Conservation (phyloP, 257 asterid species). For the Jasminum sambac region DNA sequence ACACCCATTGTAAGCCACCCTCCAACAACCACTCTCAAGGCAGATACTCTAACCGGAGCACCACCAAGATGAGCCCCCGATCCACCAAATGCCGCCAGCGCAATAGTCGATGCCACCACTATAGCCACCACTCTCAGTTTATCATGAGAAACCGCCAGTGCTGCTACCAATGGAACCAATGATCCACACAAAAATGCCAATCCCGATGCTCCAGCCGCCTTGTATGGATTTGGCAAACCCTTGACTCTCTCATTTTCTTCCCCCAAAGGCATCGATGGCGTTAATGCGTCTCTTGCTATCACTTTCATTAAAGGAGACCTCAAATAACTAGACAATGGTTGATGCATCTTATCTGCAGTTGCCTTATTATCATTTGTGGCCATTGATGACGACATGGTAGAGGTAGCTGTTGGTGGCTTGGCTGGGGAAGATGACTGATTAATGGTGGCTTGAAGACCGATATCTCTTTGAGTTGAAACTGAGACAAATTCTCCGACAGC, state of each 20-base stretch:
- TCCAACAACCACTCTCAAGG: slow-evolving; percentile 52
- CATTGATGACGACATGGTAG: neutral
- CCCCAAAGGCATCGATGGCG: neutral
- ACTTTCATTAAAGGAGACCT: slow-evolving; percentile 41
- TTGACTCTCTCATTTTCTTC: slow-evolving; percentile 14
- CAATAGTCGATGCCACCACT: slow-evolving; percentile 38
- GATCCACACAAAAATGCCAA: slow-evolving; percentile 56
- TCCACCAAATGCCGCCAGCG: slow-evolving; percentile 45
- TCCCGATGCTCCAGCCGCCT: slow-evolving; percentile 55
- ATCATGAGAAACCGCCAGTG: slow-evolving; percentile 29
- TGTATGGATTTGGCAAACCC: slow-evolving; percentile 45
- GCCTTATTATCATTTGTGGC: neutral
- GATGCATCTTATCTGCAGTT: neutral
- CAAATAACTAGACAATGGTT: slow-evolving; percentile 1
- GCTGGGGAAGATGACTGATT: neutral
- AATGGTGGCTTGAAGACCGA: slow-evolving; percentile 23
- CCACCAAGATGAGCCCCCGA: slow-evolving; percentile 60
- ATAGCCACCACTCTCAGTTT: slow-evolving; percentile 31
- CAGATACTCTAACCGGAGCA: slow-evolving; percentile 43
- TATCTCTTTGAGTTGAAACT: slow-evolving; percentile 62
- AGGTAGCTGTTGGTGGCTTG: neutral
- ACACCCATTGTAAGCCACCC: slow-evolving; percentile 70
- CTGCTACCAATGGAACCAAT: slow-evolving; percentile 44
- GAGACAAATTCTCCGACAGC: slow-evolving; percentile 68
- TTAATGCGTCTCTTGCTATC: slow-evolving; percentile 19